A percentile compares a stretch with the other conserved stretches of the same genome.
These are phyloP conservation scores for Ceratobasidium sp. DNA, from an alignment of 1,284 basidiomycete species.

Conservation along the genomic window DNA sequence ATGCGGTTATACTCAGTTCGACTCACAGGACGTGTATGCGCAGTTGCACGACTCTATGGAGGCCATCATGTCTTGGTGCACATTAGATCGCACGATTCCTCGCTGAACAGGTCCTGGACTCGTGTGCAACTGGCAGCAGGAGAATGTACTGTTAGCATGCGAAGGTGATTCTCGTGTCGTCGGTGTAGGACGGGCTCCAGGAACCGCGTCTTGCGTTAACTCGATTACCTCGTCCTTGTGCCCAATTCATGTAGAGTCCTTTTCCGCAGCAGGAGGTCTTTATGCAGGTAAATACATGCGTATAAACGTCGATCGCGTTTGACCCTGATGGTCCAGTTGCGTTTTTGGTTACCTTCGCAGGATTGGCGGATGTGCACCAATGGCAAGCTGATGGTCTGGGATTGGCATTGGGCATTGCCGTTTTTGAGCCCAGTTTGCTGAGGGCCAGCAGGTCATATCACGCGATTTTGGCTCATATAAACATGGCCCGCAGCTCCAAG, in stretches of 20 bases:
- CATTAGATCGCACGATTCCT: conserved; percentile 80
- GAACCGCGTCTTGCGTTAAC: conserved; percentile 85
- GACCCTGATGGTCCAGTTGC: conserved; percentile 84
- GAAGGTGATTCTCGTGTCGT: conserved; percentile 93
- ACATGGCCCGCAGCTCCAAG: no score
- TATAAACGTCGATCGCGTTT: conserved; percentile 82
- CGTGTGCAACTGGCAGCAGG: conserved; percentile 95
- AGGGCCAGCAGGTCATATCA: no score
- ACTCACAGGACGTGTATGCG: no score
- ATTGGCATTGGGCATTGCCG: conserved; percentile 64
- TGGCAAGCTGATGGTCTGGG: conserved; percentile 76
- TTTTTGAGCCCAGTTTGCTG: no score
- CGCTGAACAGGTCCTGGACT: conserved; percentile 82
- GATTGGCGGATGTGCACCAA: conserved; percentile 72
- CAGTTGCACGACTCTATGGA: conserved; percentile 72
- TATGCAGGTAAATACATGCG: conserved; percentile 89
- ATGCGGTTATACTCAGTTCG: no score
- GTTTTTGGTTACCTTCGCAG: conserved; percentile 90
- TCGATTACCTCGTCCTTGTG: conserved; percentile 44
- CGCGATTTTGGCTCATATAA: no score
- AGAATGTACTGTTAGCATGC: conserved; percentile 84
- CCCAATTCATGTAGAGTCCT: conserved; percentile 43
- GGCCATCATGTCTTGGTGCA: conserved; percentile 95
- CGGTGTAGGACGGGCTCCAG: conserved; percentile 93
- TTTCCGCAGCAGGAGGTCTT: conserved; percentile 74